phyloP scores from a whole-genome alignment of 345 rosid genomes.

The Brassica rapa region DNA sequence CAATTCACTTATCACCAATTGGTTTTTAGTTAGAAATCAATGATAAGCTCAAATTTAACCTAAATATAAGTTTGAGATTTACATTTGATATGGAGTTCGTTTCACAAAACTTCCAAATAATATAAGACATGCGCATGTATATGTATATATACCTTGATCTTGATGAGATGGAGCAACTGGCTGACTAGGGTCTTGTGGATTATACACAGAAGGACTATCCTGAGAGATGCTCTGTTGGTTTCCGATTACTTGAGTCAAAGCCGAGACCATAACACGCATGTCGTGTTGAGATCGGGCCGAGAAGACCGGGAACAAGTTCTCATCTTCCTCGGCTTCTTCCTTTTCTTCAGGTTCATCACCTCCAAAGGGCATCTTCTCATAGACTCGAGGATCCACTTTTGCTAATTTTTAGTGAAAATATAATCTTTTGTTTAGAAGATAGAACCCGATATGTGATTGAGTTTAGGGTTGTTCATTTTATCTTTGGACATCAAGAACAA shows the following conservation, averaged over 20 bases:
- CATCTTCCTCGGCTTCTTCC: constrained; percentile 48
- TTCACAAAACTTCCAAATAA: not conserved
- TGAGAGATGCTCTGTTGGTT: constrained; percentile 33
- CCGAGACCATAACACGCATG: constrained; percentile 66
- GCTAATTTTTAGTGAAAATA: not conserved
- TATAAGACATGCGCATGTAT: not conserved
- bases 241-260: constrained; percentile 70
- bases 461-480: constrained; percentile 14
- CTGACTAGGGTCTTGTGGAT: constrained; percentile 37
- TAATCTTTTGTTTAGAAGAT: not conserved
- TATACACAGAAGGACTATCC: constrained; percentile 26
- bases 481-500: constrained; percentile 23
- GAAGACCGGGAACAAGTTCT: constrained; percentile 53
- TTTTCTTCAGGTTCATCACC: constrained; percentile 49
- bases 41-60: not conserved
- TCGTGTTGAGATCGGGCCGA: constrained; percentile 76
- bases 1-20: not conserved
- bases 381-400: constrained; percentile 43
- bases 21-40: not conserved
- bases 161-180: constrained; percentile 31
- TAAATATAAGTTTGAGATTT: not conserved
- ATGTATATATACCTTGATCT: constrained; percentile 39
- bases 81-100: not conserved
- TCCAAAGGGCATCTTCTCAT: constrained; percentile 55
- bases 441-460: not conserved